Conservation (phyloP, 768 basidiomycete species). For the Russula sp. region DNA sequence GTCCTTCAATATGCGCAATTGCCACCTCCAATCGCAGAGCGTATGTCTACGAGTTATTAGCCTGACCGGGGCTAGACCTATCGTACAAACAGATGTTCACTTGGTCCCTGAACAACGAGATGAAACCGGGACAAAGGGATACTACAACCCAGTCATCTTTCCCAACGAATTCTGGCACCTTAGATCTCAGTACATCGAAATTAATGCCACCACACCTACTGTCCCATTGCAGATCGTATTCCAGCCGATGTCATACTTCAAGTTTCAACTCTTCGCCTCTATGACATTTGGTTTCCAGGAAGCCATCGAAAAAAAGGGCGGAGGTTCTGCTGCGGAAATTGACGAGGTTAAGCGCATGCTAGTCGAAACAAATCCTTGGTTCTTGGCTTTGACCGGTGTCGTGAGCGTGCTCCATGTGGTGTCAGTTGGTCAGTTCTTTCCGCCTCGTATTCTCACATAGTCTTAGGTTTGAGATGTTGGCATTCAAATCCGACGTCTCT, state of each 20-base stretch:
- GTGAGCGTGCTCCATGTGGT: slow-evolving; percentile 86
- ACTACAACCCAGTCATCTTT: slow-evolving; percentile 85
- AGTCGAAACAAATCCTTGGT: slow-evolving; percentile 81
- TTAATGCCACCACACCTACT: slow-evolving; percentile 75
- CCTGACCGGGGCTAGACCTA: slow-evolving; percentile 18
- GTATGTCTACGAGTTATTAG: slow-evolving; percentile 39
- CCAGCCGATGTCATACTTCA: slow-evolving; percentile 79
- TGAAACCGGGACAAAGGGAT: slow-evolving; percentile 55
- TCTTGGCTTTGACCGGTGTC: slow-evolving; percentile 74
- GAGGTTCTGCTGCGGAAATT: slow-evolving; percentile 58
- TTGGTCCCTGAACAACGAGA: slow-evolving; percentile 57
- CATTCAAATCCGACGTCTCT: slow-evolving; percentile 90
- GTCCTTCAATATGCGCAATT: slow-evolving; percentile 48
- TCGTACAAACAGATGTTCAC: slow-evolving; percentile 47
- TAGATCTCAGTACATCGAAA: slow-evolving; percentile 71
- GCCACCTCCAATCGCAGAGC: slow-evolving; percentile 53
- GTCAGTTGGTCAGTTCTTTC: slow-evolving; percentile 40
- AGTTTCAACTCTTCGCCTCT: slow-evolving; percentile 81
- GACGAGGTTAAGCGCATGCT: slow-evolving; percentile 97
- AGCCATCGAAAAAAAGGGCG: slow-evolving; percentile 70
- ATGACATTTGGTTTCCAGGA: slow-evolving; percentile 86
- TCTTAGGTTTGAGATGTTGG: slow-evolving; percentile 85
- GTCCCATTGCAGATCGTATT: slow-evolving; percentile 80
- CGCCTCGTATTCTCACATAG: slow-evolving; percentile 17
- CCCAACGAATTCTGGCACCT: slow-evolving; percentile 96